Percentiles rank a stretch among this genome's conserved stretches.
Evolutionary conservation across 352 stramenopile species (phyloP).

Genomic region (Globisporangium lucens): DNA sequence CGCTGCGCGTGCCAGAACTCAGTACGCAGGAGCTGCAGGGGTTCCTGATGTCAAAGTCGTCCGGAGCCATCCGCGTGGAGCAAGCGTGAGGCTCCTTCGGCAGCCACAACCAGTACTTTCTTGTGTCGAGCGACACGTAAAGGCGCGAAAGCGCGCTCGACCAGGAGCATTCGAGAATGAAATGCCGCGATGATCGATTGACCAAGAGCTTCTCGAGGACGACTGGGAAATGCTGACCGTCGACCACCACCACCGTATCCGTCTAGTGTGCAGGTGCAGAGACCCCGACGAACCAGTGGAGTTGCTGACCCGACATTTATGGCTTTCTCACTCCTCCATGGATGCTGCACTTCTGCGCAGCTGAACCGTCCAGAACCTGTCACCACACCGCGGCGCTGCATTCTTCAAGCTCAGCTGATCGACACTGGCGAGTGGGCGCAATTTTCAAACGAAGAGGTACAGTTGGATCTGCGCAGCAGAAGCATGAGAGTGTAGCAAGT

Average conservation of each 20-base stretch:
- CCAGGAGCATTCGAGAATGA: neutral
- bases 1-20: conserved; percentile 36
- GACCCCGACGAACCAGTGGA: neutral
- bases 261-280: neutral
- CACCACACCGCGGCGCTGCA: neutral
- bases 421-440: neutral
- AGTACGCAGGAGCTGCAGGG: conserved; percentile 26
- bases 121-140: neutral
- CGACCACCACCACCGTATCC: neutral
- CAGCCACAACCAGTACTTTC: neutral
- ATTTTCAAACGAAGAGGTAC: neutral
- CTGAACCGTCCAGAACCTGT: conserved; percentile 4
- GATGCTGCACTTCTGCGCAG: neutral
- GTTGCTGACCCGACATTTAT: neutral
- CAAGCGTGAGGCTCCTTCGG: neutral
- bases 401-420: neutral
- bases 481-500: no score
- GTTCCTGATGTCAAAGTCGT: conserved; percentile 48
- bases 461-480: no score
- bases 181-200: neutral
- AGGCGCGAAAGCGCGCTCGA: neutral
- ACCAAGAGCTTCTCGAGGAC: neutral
- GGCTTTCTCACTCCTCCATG: neutral
- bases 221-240: neutral
- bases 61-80: conserved; percentile 27